Base-by-base conservation (phyloP, 192 early-diverging fungal genomes). In the Pilaira anomala region DNA sequence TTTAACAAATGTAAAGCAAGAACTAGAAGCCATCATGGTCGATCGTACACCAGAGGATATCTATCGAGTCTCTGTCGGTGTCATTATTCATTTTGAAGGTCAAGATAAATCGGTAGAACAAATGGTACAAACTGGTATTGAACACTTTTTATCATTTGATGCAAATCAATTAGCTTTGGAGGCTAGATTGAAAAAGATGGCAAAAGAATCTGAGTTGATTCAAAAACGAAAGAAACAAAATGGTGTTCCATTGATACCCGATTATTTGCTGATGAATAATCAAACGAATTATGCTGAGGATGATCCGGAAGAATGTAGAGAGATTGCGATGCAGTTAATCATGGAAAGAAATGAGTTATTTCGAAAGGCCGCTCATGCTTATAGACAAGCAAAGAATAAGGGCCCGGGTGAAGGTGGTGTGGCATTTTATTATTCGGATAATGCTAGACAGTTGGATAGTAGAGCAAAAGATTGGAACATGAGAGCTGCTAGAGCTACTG, bases 391-490 rank as follows among this genome's bases (percentile, higher is more conserved):
- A 1, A 66, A 58, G 4, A 58, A 74, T 18, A 80, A 74, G 33
- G 65, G 72, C 2, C 60, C 63, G 0, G 79, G 80, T 1, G 70
- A 75, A 59, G 69, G 78, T 13, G 80, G 83, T 9, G 71, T 78
- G 46, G 73, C 83, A 0, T 76, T 73, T 30, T 79, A 70, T 53
- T 82, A 85, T 68, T 80, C 83, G 16, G 68, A 78, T 3, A 76
- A 82, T 63, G 78, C 76, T 36, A 67, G 66, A 11, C 28, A 64
- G 40, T 49, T 66, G 18, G 75, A 85, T 55, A 49, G 48, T 1
- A 48, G 79, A 45, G 80, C 76, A 22, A 83, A 78, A 42, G 67
- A 67, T 12, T 81, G 77, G 80, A 80, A 80, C 22, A 80, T 82
- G 73, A 71, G 81, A 22, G 81, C 81, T 29, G 81, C 81, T 5